These are phyloP conservation scores for Colletotrichum chlorophyti DNA, from an alignment of 2,329 filamentous ascomycete species.

Conservation along the genomic window DNA sequence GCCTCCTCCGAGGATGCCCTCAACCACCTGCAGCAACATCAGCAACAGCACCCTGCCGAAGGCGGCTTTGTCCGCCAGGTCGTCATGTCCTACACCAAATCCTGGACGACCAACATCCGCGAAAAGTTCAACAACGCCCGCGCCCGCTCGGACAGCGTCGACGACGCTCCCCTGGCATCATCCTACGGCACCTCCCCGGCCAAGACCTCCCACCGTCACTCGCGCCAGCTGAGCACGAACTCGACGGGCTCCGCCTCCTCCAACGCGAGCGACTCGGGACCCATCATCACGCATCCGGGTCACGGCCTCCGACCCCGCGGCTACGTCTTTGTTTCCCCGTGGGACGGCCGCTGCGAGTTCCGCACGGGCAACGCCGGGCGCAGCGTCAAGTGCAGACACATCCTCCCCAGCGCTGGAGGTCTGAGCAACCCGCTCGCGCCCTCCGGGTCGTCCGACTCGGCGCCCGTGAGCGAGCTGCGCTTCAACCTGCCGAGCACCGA, in stretches of 20 bases:
- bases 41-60: constrained; percentile 5
- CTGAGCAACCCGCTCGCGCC: constrained; percentile 37
- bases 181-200: background rate
- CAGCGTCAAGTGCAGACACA: constrained; percentile 76
- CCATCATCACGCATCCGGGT: constrained; percentile 49
- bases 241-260: constrained; percentile 22
- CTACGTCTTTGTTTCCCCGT: constrained; percentile 84
- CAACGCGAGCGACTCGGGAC: constrained; percentile 32
- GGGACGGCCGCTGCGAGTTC: constrained; percentile 89
- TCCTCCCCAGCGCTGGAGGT: constrained; percentile 54
- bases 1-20: constrained; percentile 25
- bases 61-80: constrained; percentile 60
- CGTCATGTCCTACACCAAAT: constrained; percentile 63
- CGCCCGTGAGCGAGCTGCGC: constrained; percentile 79
- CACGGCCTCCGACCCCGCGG: constrained; percentile 63
- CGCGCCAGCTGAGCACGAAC: constrained; percentile 23
- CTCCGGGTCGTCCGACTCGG: constrained; percentile 34
- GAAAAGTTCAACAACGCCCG: constrained; percentile 52
- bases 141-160: constrained; percentile 32
- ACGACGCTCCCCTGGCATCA: constrained; percentile 7
- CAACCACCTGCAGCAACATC: constrained; percentile 18
- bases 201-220: constrained; percentile 11
- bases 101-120: constrained; percentile 54
- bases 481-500: constrained; percentile 81
- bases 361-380: constrained; percentile 78